Evolutionary conservation across 129 eudicot species (phyloP).

Genomic region (Calendula officinalis): DNA sequence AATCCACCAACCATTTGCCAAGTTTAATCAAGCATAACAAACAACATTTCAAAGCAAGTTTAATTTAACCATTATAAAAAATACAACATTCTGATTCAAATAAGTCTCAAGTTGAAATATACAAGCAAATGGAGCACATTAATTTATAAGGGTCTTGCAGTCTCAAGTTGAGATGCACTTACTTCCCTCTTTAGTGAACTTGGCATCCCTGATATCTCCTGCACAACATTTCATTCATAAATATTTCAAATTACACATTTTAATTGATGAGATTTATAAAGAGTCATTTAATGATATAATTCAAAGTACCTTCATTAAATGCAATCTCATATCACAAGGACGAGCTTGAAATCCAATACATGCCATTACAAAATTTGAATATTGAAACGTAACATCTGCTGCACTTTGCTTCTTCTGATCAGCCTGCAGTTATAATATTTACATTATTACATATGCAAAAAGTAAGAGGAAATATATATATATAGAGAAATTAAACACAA

Average conservation of each 20-base stretch:
- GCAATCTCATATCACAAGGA: constrained; percentile 87
- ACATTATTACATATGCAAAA: neutral
- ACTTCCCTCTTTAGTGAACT: constrained; percentile 55
- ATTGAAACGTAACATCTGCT: constrained; percentile 72
- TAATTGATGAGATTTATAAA: neutral
- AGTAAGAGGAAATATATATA: neutral
- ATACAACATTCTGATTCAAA: no score
- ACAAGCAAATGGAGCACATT: no score
- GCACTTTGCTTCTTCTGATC: constrained; percentile 92
- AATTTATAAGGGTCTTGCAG: constrained; percentile 34
- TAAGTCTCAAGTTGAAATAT: no score
- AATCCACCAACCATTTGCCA: no score
- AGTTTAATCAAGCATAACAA: no score
- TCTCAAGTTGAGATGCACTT: constrained; percentile 51
- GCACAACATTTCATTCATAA: constrained; percentile 12
- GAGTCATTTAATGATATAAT: neutral
- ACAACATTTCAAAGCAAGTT: no score
- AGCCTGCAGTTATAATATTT: no score
- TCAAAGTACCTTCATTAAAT: constrained; percentile 75
- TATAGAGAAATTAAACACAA: no score
- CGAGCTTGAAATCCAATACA: constrained; percentile 79
- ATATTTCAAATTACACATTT: neutral
- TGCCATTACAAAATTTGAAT: constrained; percentile 73
- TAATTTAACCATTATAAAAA: no score
- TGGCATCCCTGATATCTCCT: constrained; percentile 91